Base-by-base conservation (phyloP, 768 basidiomycete species). In the Mycena polygramma region DNA sequence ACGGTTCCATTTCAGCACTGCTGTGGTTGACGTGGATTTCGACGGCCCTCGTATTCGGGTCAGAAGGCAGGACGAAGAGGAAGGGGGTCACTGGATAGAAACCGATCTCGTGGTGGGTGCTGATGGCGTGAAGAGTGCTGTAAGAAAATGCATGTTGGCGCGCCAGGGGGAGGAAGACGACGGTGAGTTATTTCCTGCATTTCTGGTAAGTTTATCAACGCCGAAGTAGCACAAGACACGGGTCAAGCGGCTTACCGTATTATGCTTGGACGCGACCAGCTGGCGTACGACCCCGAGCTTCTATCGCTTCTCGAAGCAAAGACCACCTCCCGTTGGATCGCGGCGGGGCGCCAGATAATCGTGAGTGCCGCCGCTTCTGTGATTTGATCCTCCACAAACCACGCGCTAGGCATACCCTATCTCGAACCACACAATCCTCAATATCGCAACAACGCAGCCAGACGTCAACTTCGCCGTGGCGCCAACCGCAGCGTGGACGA, bases 241-340 rank as follows among this genome's bases (percentile, higher is more conserved):
- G 83, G 82, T 19, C 80, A 82, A 59, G 79, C 82, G 0, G 79
- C 82, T 7, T 84, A 84, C 72, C 80, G 82, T 2, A 79, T 84
- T 62, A 72, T 82, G 51, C 70, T 83, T 19, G 75, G 66, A 6
- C 73, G 82, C 39, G 74, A 75, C 0, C 74, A 78, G 60, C 75
- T 83, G 49, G 57, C 62, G 14, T 74, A 75, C 24, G 81, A 83
- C 60, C 78, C 80, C 7, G 79, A 83, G 37, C 76, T 83, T 11
- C 70, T 81, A 9, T 71, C 71, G 30, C 75, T 83, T 51, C 67
- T 84, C 43, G 78, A 79, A 15, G 70, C 77, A 7, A 75, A 77
- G 35, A 66, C 71, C 0, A 76, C 78, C 19, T 76, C 77, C 45
- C 77, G 83, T 13, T 84, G 83, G 83, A 83, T 83, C 20, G 83